These are phyloP conservation scores for Vitellaria paradoxa DNA, from an alignment of 179 eudicot species.

Conservation along the genomic window DNA sequence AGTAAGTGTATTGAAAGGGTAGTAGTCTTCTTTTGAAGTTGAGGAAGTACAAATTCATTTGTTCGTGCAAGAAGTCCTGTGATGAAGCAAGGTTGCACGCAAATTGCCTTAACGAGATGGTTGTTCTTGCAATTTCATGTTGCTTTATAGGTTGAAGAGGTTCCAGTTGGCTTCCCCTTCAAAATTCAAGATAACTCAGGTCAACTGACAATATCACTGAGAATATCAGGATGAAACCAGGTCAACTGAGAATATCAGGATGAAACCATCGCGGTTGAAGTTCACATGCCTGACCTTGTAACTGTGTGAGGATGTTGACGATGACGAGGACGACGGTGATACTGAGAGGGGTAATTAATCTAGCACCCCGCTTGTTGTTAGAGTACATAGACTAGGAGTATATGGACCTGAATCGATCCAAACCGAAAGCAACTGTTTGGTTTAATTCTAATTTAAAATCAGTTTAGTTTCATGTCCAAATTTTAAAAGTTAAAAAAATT, in stretches of 20 bases:
- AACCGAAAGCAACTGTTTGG: no score
- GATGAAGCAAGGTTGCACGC: not conserved
- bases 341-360: constrained; percentile 32
- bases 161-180: constrained; percentile 66
- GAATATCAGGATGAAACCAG: no score
- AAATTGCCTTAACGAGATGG: not conserved
- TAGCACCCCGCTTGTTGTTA: constrained; percentile 55
- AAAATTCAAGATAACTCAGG: constrained; percentile 60
- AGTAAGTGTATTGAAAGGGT: no score
- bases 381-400: no score
- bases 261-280: constrained; percentile 68
- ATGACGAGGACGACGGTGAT: constrained; percentile 26
- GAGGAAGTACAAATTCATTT: no score
- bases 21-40: no score
- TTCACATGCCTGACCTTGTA: constrained; percentile 52
- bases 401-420: no score
- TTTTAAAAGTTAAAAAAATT: no score
- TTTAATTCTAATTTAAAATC: no score
- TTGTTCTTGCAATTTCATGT: not conserved
- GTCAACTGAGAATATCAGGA: constrained; percentile 65
- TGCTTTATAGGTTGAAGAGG: constrained; percentile 39
- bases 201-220: constrained; percentile 49
- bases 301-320: constrained; percentile 50
- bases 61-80: no score
- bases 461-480: no score